Evolutionary conservation across 2,329 filamentous ascomycete species (phyloP).

Genomic region (Microdochium bolleyi): DNA sequence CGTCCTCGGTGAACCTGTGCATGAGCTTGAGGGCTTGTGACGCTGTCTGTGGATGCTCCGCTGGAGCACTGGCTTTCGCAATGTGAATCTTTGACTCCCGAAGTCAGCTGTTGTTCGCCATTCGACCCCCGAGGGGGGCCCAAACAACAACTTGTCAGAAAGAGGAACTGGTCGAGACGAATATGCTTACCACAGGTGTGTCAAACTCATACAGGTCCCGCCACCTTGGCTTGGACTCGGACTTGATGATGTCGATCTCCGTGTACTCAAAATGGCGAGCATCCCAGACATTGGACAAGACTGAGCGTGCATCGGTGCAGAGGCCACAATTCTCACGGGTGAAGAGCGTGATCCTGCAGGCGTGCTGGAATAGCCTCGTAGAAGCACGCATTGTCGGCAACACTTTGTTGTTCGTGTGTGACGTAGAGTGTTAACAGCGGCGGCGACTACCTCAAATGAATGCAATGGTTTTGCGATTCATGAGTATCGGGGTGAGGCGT

Average conservation of each 20-base stretch:
- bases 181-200: constrained; percentile 68
- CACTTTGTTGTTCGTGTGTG: background rate
- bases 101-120: background rate
- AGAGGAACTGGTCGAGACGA: too few species aligned
- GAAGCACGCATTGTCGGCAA: constrained; percentile 41
- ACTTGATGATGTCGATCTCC: constrained; percentile 62
- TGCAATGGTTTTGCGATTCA: too few species aligned
- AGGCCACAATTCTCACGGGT: constrained; percentile 65
- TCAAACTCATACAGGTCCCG: constrained; percentile 72
- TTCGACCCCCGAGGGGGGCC: background rate
- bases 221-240: constrained; percentile 53
- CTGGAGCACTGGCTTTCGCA: constrained; percentile 43
- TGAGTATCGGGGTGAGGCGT: too few species aligned
- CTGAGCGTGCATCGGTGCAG: constrained; percentile 59
- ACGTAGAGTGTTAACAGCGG: too few species aligned
- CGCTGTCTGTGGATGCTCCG: constrained; percentile 45
- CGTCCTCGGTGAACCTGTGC: constrained; percentile 63
- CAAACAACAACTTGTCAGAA: too few species aligned
- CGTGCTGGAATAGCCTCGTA: constrained; percentile 37
- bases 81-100: constrained; percentile 45
- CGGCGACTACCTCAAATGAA: too few species aligned
- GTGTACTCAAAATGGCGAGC: constrained; percentile 57
- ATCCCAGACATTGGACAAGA: constrained; percentile 62
- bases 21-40: constrained; percentile 63
- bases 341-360: constrained; percentile 66